Conservation (phyloP, 2,329 filamentous ascomycete genomes). For the Calonectria crousiana region DNA sequence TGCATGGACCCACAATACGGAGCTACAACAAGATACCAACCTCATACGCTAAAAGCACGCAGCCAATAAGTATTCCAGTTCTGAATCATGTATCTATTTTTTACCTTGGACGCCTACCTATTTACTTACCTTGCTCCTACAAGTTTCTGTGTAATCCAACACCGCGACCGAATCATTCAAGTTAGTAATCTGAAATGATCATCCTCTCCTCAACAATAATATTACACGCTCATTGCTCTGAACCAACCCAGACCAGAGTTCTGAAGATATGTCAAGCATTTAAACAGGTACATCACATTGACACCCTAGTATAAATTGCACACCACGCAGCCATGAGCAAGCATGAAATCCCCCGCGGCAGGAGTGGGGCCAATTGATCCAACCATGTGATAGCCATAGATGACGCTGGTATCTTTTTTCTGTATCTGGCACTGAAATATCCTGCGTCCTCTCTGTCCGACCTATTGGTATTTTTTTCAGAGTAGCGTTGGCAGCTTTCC, state of each 20-base stretch:
- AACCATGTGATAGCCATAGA: slow-evolving; percentile 5
- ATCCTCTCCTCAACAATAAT: neutral
- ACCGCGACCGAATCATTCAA: neutral
- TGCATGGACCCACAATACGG: neutral
- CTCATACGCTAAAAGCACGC: neutral
- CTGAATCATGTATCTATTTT: neutral
- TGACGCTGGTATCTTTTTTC: slow-evolving; percentile 6
- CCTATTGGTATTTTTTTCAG: neutral
- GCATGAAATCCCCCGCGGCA: neutral
- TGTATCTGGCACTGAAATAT: neutral
- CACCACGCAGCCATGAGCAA: neutral
- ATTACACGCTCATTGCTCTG: neutral
- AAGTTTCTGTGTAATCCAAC: neutral
- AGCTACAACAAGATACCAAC: neutral
- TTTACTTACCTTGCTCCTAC: neutral
- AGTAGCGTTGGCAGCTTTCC: too few relatives aligned
- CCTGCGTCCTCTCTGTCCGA: neutral
- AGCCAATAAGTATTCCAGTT: neutral
- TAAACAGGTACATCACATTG: neutral
- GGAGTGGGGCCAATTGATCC: slow-evolving; percentile 13
- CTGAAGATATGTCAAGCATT: neutral
- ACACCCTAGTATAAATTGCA: neutral
- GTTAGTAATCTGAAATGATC: neutral
- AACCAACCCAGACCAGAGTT: neutral
- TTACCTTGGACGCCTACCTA: too few relatives aligned